Percentiles rank a stretch among this genome's conserved stretches.
Conservation (phyloP, 2,329 filamentous ascomycete species). For the Cytospora schulzeri region DNA sequence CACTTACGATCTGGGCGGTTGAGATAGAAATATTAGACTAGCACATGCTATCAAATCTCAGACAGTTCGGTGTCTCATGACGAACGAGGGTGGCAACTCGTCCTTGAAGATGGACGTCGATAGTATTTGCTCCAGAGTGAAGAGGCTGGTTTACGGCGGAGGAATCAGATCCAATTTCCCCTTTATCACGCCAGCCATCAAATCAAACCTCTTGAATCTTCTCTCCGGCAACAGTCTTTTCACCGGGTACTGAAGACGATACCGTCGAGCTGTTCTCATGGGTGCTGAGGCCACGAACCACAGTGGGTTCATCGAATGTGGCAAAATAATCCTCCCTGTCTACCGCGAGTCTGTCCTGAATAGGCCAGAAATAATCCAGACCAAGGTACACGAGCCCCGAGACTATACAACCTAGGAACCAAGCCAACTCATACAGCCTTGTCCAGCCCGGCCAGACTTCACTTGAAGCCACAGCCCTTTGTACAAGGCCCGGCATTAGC, state of each 20-base stretch:
- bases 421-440: slow-evolving; percentile 35
- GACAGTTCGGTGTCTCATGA: no score
- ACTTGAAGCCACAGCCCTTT: slow-evolving; percentile 28
- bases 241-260: background rate
- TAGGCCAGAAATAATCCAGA: slow-evolving; percentile 30
- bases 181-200: no score
- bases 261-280: background rate
- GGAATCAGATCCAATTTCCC: no score
- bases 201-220: background rate
- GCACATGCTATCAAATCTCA: no score
- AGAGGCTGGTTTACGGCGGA: no score
- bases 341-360: slow-evolving; percentile 28
- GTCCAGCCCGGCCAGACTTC: slow-evolving; percentile 33
- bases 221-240: background rate
- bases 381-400: slow-evolving; percentile 30
- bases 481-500: slow-evolving; percentile 32
- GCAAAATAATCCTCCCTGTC: slow-evolving; percentile 36
- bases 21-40: no score
- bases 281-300: background rate
- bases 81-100: no score
- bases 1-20: no score
- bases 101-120: no score
- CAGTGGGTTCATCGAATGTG: slow-evolving; percentile 29
- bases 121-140: no score
- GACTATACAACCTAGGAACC: slow-evolving; percentile 31